These are phyloP conservation scores for Casuarina cunninghamiana DNA, from an alignment of 306 rosid species.

Conservation along the genomic window DNA sequence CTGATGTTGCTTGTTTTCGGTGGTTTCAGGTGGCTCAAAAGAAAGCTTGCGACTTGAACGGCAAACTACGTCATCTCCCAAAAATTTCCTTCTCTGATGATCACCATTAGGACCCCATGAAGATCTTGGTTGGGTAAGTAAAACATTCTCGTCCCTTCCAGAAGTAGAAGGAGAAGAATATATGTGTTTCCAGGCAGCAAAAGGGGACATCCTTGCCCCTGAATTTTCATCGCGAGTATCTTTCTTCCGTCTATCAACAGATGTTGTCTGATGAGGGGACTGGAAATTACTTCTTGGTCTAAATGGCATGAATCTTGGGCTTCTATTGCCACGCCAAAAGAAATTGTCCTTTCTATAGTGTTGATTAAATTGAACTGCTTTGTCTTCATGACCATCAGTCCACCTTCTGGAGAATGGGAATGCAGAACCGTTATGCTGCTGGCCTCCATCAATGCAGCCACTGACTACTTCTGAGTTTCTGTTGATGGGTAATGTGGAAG, in stretches of 20 bases:
- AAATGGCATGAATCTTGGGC: neutral
- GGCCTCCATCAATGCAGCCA: neutral
- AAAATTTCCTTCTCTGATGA: slow-evolving; percentile 37
- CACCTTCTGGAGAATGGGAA: slow-evolving; percentile 8
- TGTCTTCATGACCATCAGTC: slow-evolving; percentile 6
- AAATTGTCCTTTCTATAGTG: neutral
- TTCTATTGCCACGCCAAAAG: neutral
- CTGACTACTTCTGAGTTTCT: slow-evolving; percentile 11
- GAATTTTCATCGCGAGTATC: slow-evolving; percentile 24
- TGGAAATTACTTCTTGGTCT: slow-evolving; percentile 30
- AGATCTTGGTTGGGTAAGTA: slow-evolving; percentile 50
- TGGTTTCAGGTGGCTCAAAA: slow-evolving; percentile 9
- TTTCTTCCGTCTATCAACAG: slow-evolving; percentile 29
- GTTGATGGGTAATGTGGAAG: neutral
- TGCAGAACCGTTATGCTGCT: slow-evolving; percentile 18
- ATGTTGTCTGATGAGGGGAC: slow-evolving; percentile 27
- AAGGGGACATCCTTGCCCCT: slow-evolving; percentile 23
- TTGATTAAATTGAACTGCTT: neutral
- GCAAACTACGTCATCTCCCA: slow-evolving; percentile 34
- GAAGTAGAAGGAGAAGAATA: slow-evolving; percentile 45
- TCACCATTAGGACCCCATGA: slow-evolving; percentile 55
- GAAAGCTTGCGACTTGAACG: slow-evolving; percentile 47
- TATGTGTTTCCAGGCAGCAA: slow-evolving; percentile 29
- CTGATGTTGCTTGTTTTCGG: slow-evolving; percentile 11
- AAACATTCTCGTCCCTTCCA: slow-evolving; percentile 33